Evolutionary conservation across 2,329 filamentous ascomycete genomes (phyloP), one percentile per base, ranked within the genome.

Genomic region (Graphilbum ipis-grandicollis): DNA sequence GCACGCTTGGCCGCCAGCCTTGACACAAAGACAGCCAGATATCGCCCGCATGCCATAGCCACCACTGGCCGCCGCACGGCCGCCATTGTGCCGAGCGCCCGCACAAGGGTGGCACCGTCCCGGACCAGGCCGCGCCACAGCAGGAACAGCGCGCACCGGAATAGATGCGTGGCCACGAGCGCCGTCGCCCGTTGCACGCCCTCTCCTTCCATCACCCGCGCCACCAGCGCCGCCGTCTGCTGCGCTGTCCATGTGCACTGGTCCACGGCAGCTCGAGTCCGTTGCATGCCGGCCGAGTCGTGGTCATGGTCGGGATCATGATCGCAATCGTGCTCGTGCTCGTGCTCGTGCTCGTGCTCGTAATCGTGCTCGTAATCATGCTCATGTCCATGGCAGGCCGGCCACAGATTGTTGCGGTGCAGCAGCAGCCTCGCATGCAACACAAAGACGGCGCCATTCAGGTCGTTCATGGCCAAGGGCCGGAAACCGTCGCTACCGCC

Each of bases 371-470:
- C n/a, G n/a, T n/a, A n/a, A n/a, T n/a, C n/a, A n/a, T n/a, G n/a
- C n/a, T n/a, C n/a, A n/a, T n/a, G n/a, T n/a, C n/a, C n/a, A n/a
- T n/a, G 66, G 49, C 79, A 85, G 9, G 63, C 63, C 0, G 85
- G 80, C 0, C 75, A 76, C 9, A 96, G 65, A 49, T 96, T 94
- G 49, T 93, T 85, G 31, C 90, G 74, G 55, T 93, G 83, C 9
- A 98, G 68, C 28, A 90, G 64, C 22, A 94, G 68, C n/a, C 84
- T 78, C 14, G 79, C 77, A 41, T 83, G 81, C 42, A 93, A 77
- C 9, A 96, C 68, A 48, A 83, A 77, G 23, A 81, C 68, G 9
- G 92, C 63, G 39, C 9, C 9, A 22, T 5, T 13, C 28, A 22
- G 9, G 13, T 14, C n/a, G n/a, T n/a, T n/a, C n/a, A n/a, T n/a